Evolutionary conservation across 352 stramenopile species (phyloP).

Genomic region (Phytophthora crassamura): DNA sequence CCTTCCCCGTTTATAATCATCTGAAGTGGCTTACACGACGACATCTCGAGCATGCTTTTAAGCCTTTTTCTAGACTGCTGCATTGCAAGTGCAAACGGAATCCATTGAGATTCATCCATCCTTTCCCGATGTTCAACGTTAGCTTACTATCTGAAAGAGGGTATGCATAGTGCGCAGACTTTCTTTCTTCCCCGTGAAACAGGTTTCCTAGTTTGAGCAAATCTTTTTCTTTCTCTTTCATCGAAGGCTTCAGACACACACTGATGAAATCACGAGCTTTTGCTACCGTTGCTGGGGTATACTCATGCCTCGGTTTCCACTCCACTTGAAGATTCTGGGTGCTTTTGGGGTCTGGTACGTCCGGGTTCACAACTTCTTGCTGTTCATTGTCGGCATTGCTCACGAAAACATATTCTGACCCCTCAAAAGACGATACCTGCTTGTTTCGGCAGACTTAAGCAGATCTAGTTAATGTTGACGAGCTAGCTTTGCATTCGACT

Average conservation of each 20-base stretch:
- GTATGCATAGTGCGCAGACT: neutral
- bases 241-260: neutral
- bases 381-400: neutral
- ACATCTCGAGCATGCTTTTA: neutral
- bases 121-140: neutral
- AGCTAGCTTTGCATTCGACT: constrained; percentile 1
- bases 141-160: neutral
- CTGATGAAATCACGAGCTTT: constrained; percentile 1
- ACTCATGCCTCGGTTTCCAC: neutral
- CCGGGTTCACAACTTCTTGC: neutral
- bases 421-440: neutral
- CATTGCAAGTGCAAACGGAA: neutral
- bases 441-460: neutral
- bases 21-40: neutral
- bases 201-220: neutral
- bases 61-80: neutral
- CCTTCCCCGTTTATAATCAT: neutral
- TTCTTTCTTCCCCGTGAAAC: neutral
- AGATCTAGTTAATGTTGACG: neutral
- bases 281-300: neutral
- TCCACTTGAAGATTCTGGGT: neutral
- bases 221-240: neutral
- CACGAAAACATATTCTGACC: neutral
- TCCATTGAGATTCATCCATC: constrained; percentile 1
- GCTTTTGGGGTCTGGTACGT: neutral